Percentiles rank a stretch among this genome's conserved stretches.
phyloP scores from a whole-genome alignment of 2,329 filamentous ascomycete genomes.

The Stagonosporopsis rhizophila region DNA sequence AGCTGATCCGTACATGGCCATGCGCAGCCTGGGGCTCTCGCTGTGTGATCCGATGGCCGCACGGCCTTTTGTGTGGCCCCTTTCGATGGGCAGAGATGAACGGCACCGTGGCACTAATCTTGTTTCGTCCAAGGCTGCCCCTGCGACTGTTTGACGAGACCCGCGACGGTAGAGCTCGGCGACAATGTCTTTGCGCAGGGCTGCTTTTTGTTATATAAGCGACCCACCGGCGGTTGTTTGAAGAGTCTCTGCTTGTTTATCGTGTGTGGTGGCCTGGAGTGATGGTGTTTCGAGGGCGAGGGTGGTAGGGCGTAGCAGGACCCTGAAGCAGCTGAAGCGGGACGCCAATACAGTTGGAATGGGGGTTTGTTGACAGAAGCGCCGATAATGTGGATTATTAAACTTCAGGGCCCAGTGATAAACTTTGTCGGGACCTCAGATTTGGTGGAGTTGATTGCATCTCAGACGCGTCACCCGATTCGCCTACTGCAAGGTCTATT shows the following conservation, averaged over 20 bases:
- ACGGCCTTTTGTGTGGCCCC: constrained; percentile 40
- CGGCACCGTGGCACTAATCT: constrained; percentile 30
- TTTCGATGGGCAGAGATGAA: constrained; percentile 36
- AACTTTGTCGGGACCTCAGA: constrained; percentile 14
- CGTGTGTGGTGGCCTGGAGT: constrained; percentile 5
- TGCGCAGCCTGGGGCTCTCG: constrained; percentile 36
- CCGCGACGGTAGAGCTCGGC: constrained; percentile 21
- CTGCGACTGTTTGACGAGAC: constrained; percentile 28
- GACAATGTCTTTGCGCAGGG: constrained; percentile 18
- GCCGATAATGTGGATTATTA: constrained; percentile 4
- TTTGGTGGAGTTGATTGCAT: constrained; percentile 9
- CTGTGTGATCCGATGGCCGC: constrained; percentile 36
- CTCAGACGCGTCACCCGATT: constrained; percentile 1
- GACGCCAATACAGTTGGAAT: not conserved
- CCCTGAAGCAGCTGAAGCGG: constrained; percentile 7
- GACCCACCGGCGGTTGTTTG: constrained; percentile 15
- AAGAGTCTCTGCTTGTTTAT: constrained; percentile 7
- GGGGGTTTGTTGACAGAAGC: constrained; percentile 11
- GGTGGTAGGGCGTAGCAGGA: constrained; percentile 9
- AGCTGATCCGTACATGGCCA: constrained; percentile 32
- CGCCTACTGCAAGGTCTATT: constrained; percentile 10
- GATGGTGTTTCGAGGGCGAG: constrained; percentile 8
- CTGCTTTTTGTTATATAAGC: constrained; percentile 18
- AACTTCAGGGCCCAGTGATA: constrained; percentile 13
- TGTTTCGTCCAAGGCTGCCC: constrained; percentile 14